Percentiles rank a stretch among this genome's conserved stretches.
phyloP scores from a whole-genome alignment of 2,329 filamentous ascomycete species.

The Pezicula rhizophila region DNA sequence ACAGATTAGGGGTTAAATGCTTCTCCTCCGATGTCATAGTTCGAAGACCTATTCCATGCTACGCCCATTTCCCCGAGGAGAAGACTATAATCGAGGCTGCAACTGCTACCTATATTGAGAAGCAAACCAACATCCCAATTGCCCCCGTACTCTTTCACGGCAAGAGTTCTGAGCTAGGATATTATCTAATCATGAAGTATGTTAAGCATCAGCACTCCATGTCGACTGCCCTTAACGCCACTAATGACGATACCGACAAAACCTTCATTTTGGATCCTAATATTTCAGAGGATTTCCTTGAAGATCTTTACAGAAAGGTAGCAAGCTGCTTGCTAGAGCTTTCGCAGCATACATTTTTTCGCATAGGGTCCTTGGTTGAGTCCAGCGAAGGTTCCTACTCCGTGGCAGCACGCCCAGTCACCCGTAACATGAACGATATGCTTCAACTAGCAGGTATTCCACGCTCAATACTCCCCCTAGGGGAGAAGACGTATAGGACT shows the following conservation, averaged over 20 bases:
- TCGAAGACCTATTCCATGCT: neutral
- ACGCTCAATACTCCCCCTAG: neutral
- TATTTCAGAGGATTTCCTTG: slow-evolving; percentile 3
- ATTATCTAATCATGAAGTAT: slow-evolving; percentile 1
- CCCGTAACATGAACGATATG: slow-evolving; percentile 10
- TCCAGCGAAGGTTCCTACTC: slow-evolving; percentile 1
- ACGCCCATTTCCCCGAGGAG: slow-evolving; percentile 1
- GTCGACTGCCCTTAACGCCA: neutral
- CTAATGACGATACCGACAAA: slow-evolving; percentile 24
- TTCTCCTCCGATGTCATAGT: neutral
- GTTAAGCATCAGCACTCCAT: neutral
- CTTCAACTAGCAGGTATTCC: slow-evolving; percentile 2
- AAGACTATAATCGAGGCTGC: slow-evolving; percentile 2
- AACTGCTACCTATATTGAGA: neutral
- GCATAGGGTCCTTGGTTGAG: slow-evolving; percentile 7
- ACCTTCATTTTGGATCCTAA: slow-evolving; percentile 22
- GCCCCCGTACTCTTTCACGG: neutral
- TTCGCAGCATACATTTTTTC: slow-evolving; percentile 1
- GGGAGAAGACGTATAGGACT: slow-evolving; percentile 2
- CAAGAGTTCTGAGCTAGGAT: neutral
- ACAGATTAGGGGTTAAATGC: slow-evolving; percentile 2
- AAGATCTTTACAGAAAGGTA: slow-evolving; percentile 2
- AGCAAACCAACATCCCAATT: slow-evolving; percentile 1
- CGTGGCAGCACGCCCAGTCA: slow-evolving; percentile 2
- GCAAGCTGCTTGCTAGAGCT: slow-evolving; percentile 5